Conservation (phyloP, 139 green algal species). For the Tetraselmis striata region DNA sequence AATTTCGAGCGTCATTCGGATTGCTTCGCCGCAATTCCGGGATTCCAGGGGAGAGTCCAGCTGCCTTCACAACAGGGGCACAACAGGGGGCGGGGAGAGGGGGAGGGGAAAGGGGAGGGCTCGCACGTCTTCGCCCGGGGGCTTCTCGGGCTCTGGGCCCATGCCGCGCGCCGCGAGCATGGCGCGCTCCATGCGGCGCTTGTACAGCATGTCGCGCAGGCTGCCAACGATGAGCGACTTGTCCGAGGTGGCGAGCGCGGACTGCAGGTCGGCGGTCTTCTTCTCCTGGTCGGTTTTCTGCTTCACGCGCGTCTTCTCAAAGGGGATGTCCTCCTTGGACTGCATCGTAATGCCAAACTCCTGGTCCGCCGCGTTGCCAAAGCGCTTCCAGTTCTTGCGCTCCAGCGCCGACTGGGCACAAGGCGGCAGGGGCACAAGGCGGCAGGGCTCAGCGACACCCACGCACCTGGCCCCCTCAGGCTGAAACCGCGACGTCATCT, state of each 20-base stretch:
- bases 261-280: slow-evolving; percentile 69
- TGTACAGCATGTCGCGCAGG: slow-evolving; percentile 82
- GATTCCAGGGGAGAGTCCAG: too few relatives aligned
- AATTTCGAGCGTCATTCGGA: too few relatives aligned
- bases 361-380: slow-evolving; percentile 66
- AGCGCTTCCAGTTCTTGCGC: slow-evolving; percentile 73
- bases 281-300: slow-evolving; percentile 85
- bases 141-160: slow-evolving; percentile 63
- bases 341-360: slow-evolving; percentile 41
- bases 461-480: too few relatives aligned
- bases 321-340: slow-evolving; percentile 84
- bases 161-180: slow-evolving; percentile 73
- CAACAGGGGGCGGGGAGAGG: too few relatives aligned
- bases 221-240: slow-evolving; percentile 42
- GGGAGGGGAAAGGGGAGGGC: background rate
- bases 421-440: background rate
- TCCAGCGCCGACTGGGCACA: slow-evolving; percentile 48
- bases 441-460: background rate
- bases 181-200: slow-evolving; percentile 85
- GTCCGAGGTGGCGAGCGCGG: slow-evolving; percentile 50
- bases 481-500: too few relatives aligned
- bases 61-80: too few relatives aligned
- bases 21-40: too few relatives aligned
- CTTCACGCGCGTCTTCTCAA: slow-evolving; percentile 70
- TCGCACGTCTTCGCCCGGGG: slow-evolving; percentile 62